Percentiles rank a stretch among this genome's conserved stretches.
Evolutionary conservation across 768 basidiomycete species (phyloP).

Genomic region (Mycena amicta): DNA sequence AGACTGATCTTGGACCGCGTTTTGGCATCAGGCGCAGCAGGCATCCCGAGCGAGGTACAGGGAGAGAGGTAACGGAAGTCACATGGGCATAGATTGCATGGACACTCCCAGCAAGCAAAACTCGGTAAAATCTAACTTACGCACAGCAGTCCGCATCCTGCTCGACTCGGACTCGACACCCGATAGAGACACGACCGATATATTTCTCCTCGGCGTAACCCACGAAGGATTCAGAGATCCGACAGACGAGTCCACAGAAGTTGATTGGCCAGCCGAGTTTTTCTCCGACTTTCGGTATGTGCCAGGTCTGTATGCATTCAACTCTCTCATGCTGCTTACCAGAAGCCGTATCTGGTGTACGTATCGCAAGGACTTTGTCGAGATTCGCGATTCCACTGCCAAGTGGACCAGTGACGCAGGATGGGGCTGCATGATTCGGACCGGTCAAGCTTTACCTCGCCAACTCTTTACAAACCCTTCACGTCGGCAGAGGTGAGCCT

Average conservation of each 20-base stretch:
- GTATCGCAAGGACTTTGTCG: conserved; percentile 44
- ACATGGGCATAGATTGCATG: too few relatives aligned
- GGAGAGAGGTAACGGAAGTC: background rate
- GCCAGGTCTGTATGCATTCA: background rate
- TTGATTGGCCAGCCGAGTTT: conserved; percentile 20
- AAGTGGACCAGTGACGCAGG: conserved; percentile 85
- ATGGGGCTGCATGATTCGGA: conserved; percentile 92
- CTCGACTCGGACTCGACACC: conserved; percentile 14
- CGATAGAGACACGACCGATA: conserved; percentile 9
- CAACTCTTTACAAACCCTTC: conserved; percentile 73
- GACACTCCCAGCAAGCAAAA: conserved; percentile 8
- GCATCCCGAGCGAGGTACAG: conserved; percentile 21
- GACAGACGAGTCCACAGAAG: background rate
- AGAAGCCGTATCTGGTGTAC: conserved; percentile 34
- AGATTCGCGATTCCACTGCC: conserved; percentile 66
- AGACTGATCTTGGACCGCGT: conserved; percentile 66
- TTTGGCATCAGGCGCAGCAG: conserved; percentile 69
- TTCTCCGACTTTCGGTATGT: conserved; percentile 7
- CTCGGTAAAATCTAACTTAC: conserved; percentile 7
- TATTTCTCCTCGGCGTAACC: conserved; percentile 20
- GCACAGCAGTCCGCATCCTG: conserved; percentile 7
- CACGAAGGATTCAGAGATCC: conserved; percentile 12
- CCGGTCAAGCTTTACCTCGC: conserved; percentile 84
- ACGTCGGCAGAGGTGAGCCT: conserved; percentile 71
- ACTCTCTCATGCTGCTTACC: background rate